Evolutionary conservation across 345 rosid species (phyloP), one percentile per base, ranked within the genome.

Genomic region (Aegle marmelos): DNA sequence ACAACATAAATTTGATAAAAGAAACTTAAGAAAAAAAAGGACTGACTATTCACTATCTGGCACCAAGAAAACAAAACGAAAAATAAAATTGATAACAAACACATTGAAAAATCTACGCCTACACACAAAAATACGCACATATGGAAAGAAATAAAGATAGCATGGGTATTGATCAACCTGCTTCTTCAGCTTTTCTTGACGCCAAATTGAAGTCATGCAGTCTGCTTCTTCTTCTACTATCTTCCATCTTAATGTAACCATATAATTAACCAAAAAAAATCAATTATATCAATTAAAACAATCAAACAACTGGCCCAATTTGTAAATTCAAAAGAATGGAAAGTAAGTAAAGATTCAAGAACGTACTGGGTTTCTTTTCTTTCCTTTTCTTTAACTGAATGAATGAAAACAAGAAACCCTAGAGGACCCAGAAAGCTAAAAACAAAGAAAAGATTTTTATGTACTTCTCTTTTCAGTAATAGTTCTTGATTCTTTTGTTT

Each of bases 101-200:
- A 4, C 68, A 64, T 64, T 64, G 24, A 6, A 16, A 62, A 28
- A 30, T 27, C 11, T 16, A 13, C 50, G 13, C 1, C 17, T 41
- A 11, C 16, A 57, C 7, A 8, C 13, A 3, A 0, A 27, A 5
- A 19, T 24, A 27, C 2, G 7, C 36, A 11, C 9, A 45, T n/a
- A 31, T 21, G 11, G 58, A 24, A 68, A 37, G 41, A 78, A 16
- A 16, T 9, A 28, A 56, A 19, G 53, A 24, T 16, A 54, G 50
- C 50, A 45, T 45, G 17, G 13, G 50, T 17, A 45, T 45, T 45
- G 1, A 53, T 86, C 25, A 57, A 93, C 98, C 98, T 75, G 95
- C 88, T 87, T 94, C 97, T 88, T 96, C 97, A 21, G 97, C 97
- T 80, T 87, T 96, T 90, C 97, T 89, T 79, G 99, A 94, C 63